Evolutionary conservation across 306 rosid genomes (phyloP), one percentile per base, ranked within the genome.

Genomic region (Castanospermum australe): DNA sequence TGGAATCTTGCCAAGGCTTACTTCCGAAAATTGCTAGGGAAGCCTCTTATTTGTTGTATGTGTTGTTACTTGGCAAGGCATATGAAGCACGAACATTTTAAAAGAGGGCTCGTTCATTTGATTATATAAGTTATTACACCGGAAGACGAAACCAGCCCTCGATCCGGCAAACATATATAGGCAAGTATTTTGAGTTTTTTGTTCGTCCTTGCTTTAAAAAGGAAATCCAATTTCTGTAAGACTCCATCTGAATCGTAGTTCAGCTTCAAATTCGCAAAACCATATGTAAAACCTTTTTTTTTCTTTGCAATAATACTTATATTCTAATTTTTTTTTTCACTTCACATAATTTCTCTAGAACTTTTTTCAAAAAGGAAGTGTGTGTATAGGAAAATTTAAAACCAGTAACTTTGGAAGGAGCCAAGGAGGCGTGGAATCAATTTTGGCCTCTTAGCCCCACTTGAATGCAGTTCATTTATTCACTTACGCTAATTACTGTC

Each of bases 1-100:
- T 17, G 62, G 33, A 55, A 22, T 55, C 62, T 4, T 1, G 84
- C 84, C 87, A 79, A 87, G 0, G 87, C 17, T 8, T 85, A 13
- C 4, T 89, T 89, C 91, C 81, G 82, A 69, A 77, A 77, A 36
- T 13, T 50, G n/a, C n/a, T n/a, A n/a, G n/a, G n/a, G n/a, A n/a
- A n/a, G n/a, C n/a, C n/a, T n/a, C n/a, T n/a, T n/a, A n/a, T n/a
- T n/a, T n/a, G n/a, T n/a, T n/a, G n/a, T n/a, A n/a, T n/a, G n/a
- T n/a, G n/a, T n/a, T n/a, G n/a, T n/a, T n/a, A n/a, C n/a, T n/a
- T n/a, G n/a, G n/a, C n/a, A n/a, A n/a, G n/a, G n/a, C n/a, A n/a
- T n/a, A n/a, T n/a, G n/a, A n/a, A n/a, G n/a, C n/a, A n/a, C n/a
- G n/a, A n/a, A n/a, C n/a, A n/a, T n/a, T n/a, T n/a, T n/a, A n/a